Conservation (phyloP, 2,329 filamentous ascomycete genomes). For the Sporothrix schenckii region DNA sequence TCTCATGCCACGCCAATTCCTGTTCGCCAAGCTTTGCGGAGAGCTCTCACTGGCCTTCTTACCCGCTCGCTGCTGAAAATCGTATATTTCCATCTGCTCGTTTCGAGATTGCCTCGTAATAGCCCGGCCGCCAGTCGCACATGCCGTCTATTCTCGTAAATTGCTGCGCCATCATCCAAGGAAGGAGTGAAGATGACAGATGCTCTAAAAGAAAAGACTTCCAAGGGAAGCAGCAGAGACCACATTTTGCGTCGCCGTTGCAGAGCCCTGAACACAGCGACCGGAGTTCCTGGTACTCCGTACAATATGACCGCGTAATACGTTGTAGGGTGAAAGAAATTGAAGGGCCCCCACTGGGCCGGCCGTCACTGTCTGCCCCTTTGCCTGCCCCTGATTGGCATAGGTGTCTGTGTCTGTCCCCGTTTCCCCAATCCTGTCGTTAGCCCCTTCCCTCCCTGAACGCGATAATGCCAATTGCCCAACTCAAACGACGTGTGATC, state of each 20-base stretch:
- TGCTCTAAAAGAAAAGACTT: neutral
- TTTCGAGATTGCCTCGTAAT: neutral
- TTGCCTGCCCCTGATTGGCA: slow-evolving; percentile 29
- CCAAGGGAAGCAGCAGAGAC: too few species aligned
- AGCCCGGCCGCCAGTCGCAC: slow-evolving; percentile 4
- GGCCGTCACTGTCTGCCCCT: slow-evolving; percentile 10
- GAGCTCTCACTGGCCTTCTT: neutral
- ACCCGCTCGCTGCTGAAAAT: neutral
- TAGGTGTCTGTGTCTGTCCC: neutral
- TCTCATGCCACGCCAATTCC: slow-evolving; percentile 7
- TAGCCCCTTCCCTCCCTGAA: slow-evolving; percentile 12
- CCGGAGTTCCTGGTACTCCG: slow-evolving; percentile 11
- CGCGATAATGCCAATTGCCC: slow-evolving; percentile 2
- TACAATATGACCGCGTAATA: slow-evolving; percentile 28
- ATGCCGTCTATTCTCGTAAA: neutral
- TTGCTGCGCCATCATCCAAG: slow-evolving; percentile 11
- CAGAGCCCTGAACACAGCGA: neutral
- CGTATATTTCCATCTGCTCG: neutral
- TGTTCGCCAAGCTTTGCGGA: slow-evolving; percentile 10
- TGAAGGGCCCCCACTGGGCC: slow-evolving; percentile 24
- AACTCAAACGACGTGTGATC: neutral
- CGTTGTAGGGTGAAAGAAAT: slow-evolving; percentile 26
- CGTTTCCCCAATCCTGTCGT: slow-evolving; percentile 24
- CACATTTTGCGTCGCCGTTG: neutral
- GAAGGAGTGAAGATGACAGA: neutral